These are phyloP conservation scores for Beauveria caledonica DNA, from an alignment of 2,329 filamentous ascomycete species.

Conservation along the genomic window DNA sequence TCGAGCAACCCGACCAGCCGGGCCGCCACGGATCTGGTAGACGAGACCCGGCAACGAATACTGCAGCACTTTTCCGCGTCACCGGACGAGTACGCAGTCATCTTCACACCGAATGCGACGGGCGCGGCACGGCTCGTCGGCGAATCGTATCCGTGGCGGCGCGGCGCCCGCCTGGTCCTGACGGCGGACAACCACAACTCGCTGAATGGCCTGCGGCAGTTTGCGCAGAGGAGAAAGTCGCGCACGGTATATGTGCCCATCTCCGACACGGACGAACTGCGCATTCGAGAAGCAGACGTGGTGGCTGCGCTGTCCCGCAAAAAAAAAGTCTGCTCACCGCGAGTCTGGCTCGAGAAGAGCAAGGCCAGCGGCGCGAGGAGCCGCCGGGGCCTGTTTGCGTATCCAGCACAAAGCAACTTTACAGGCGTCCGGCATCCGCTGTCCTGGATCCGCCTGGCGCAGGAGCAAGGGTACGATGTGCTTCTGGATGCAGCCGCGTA, in stretches of 20 bases:
- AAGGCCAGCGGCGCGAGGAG: background rate
- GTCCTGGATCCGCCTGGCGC: conserved; percentile 26
- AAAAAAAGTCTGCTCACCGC: background rate
- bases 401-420: conserved; percentile 39
- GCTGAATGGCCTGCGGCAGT: conserved; percentile 31
- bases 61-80: conserved; percentile 27
- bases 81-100: conserved; percentile 29
- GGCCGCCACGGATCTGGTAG: conserved; percentile 25
- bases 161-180: conserved; percentile 22
- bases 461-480: conserved; percentile 30
- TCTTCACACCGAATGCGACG: conserved; percentile 34
- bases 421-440: conserved; percentile 34
- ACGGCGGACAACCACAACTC: conserved; percentile 36
- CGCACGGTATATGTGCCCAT: conserved; percentile 24
- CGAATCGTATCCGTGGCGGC: conserved; percentile 29
- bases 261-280: conserved; percentile 19
- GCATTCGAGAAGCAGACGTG: conserved; percentile 20
- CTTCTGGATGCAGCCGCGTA: conserved; percentile 33
- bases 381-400: conserved; percentile 31
- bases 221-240: conserved; percentile 20
- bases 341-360: background rate
- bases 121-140: conserved; percentile 31
- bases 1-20: conserved; percentile 29
- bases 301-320: conserved; percentile 16
- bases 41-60: conserved; percentile 23